A percentile compares a stretch with the other conserved stretches of the same genome.
Evolutionary conservation across 768 basidiomycete genomes (phyloP).

Genomic region (Ephemerocybe angulata): DNA sequence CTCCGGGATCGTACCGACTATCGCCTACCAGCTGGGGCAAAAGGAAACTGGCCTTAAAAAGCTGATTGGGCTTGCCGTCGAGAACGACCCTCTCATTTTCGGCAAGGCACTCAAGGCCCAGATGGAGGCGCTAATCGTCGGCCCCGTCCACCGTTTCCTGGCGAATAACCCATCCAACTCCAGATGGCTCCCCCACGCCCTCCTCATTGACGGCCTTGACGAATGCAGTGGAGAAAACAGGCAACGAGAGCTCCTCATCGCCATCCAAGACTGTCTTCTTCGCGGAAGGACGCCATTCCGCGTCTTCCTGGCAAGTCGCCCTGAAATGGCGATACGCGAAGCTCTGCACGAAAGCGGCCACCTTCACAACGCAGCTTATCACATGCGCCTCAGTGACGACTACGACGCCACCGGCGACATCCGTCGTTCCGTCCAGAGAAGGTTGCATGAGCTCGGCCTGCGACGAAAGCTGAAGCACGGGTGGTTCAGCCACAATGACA

Average conservation of each 20-base stretch:
- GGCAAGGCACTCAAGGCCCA: neutral
- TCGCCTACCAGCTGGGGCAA: slow-evolving; percentile 4
- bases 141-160: neutral
- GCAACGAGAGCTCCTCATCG: neutral
- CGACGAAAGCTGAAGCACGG: neutral
- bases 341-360: neutral
- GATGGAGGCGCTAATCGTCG: neutral
- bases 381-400: neutral
- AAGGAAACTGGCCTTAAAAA: neutral
- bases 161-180: neutral
- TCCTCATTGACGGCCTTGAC: slow-evolving; percentile 5
- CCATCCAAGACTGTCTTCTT: neutral
- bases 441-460: neutral
- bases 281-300: neutral
- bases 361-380: neutral
- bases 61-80: neutral
- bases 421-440: neutral
- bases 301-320: neutral
- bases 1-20: neutral
- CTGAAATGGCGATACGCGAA: neutral
- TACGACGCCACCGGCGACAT: slow-evolving; percentile 2
- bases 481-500: neutral
- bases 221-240: neutral
- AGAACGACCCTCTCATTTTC: neutral
- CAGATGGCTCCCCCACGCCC: neutral